Evolutionary conservation across 164 flowering plant species (phyloP), one percentile per base, ranked within the genome.

Genomic region (Sedum album): DNA sequence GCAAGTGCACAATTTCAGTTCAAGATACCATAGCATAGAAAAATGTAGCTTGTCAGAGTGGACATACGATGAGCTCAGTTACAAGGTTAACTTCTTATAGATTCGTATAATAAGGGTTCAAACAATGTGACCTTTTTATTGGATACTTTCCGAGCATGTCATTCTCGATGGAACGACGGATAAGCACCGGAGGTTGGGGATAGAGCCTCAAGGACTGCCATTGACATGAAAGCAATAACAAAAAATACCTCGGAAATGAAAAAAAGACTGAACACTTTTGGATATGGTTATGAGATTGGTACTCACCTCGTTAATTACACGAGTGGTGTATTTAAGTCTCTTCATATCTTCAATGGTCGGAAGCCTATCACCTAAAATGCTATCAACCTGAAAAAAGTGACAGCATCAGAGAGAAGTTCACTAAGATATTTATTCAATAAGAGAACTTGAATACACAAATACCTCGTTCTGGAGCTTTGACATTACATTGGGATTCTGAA

Each of bases 111-210:
- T 11, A 44, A 13, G 48, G 48, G 48, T 11, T 44, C 48, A 44
- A 35, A 44, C 18, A 14, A 39, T 68, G 75, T 71, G 18, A 86
- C 91, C 89, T 94, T 81, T 76, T 86, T 39, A 94, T 94, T 1
- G 88, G 93, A 74, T 94, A 94, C 74, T 76, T 66, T 31, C 86
- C 96, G 74, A 94, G 95, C 57, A 81, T 57, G 72, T 94, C 98
- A 73, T 84, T 71, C 68, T 86, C 83, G 76, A 89, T 71, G 70
- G 98, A 88, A 21, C 98, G 97, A 5, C 97, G 97, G 66, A 91
- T 91, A 68, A 94, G 71, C 51, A 91, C 96, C 30, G 98, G 98
- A 51, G 98, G 98, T 68, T 94, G 97, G 17, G 98, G 98, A 68
- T 89, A 91, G 67, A 91, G 92, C 82, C 98, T 84, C 81, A 91